phyloP scores from a whole-genome alignment of 2,329 filamentous ascomycete species.

The Pseudocercospora pini-densiflorae region DNA sequence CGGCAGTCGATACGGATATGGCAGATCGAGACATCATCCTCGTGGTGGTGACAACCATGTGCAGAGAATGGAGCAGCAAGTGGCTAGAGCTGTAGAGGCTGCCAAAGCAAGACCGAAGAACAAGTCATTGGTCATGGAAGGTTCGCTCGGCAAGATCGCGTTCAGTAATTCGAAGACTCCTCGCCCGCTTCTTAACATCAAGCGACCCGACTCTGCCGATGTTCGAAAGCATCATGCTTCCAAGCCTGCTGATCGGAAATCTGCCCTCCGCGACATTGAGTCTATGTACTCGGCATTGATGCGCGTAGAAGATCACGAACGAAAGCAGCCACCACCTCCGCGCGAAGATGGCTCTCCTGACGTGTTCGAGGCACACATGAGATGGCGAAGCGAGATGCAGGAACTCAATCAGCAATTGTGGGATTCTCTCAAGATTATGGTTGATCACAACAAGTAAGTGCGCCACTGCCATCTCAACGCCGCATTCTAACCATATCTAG shows the following conservation, averaged over 20 bases:
- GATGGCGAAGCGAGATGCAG: conserved; percentile 75
- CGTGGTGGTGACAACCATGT: conserved; percentile 94
- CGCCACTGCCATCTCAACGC: background rate
- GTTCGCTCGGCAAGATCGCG: conserved; percentile 95
- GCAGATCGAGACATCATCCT: conserved; percentile 68
- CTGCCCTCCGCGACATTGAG: conserved; percentile 84
- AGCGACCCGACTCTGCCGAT: conserved; percentile 74
- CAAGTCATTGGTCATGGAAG: conserved; percentile 94
- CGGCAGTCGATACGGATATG: conserved; percentile 76
- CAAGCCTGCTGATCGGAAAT: conserved; percentile 73
- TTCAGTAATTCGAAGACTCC: conserved; percentile 99
- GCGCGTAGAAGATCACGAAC: conserved; percentile 91
- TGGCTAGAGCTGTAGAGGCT: conserved; percentile 94
- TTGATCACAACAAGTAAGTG: conserved; percentile 66
- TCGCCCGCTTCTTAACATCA: conserved; percentile 93
- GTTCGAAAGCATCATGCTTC: conserved; percentile 58
- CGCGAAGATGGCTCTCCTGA: conserved; percentile 69
- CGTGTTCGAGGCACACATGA: conserved; percentile 72
- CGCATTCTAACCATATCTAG: conserved; percentile 48
- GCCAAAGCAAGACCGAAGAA: conserved; percentile 98
- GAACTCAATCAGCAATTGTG: conserved; percentile 81
- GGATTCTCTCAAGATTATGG: conserved; percentile 87
- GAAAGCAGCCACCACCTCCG: conserved; percentile 72
- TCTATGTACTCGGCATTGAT: conserved; percentile 86
- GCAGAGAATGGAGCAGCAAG: conserved; percentile 99